Percentiles rank a stretch among this genome's conserved stretches.
Evolutionary conservation across 73 alveolate species (phyloP).

Genomic region (Uronychia binucleata): DNA sequence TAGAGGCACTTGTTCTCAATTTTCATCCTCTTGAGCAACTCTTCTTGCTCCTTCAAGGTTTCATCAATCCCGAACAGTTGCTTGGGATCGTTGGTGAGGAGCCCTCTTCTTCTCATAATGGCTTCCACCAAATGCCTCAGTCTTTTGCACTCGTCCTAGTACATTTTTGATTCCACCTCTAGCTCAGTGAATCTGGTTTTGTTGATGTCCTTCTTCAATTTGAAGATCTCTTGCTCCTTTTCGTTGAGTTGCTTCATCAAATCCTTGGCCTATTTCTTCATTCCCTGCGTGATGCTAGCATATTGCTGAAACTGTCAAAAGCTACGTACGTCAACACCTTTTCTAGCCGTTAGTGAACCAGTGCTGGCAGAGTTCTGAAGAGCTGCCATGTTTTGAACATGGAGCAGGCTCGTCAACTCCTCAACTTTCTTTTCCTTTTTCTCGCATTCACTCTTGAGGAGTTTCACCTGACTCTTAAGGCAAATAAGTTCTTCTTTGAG

Average conservation of each 20-base stretch:
- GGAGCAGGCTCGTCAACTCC: not conserved
- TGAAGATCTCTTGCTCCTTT: slow-evolving; percentile 41
- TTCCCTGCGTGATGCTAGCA: slow-evolving; percentile 14
- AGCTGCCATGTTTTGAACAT: not conserved
- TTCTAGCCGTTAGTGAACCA: not conserved
- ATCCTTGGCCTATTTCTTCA: slow-evolving; percentile 63
- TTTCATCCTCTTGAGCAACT: not conserved
- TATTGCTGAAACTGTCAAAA: no score
- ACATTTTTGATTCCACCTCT: slow-evolving; percentile 63
- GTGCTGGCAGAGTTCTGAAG: not conserved
- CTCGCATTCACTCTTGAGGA: not conserved
- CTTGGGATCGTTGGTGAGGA: not conserved
- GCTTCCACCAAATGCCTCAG: slow-evolving; percentile 59
- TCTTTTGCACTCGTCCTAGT: slow-evolving; percentile 73
- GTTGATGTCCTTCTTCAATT: slow-evolving; percentile 58
- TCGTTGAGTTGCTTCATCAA: slow-evolving; percentile 3
- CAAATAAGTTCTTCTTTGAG: not conserved
- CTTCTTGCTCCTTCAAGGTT: not conserved
- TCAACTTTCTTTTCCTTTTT: not conserved
- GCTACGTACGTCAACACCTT: not conserved
- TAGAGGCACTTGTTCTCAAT: not conserved
- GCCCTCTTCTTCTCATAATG: slow-evolving; percentile 43
- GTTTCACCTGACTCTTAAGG: not conserved
- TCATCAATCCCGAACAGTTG: not conserved
- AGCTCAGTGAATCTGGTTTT: slow-evolving; percentile 53